These are phyloP conservation scores for Arachis hypogaea DNA, from an alignment of 306 rosid genomes.

Conservation along the genomic window DNA sequence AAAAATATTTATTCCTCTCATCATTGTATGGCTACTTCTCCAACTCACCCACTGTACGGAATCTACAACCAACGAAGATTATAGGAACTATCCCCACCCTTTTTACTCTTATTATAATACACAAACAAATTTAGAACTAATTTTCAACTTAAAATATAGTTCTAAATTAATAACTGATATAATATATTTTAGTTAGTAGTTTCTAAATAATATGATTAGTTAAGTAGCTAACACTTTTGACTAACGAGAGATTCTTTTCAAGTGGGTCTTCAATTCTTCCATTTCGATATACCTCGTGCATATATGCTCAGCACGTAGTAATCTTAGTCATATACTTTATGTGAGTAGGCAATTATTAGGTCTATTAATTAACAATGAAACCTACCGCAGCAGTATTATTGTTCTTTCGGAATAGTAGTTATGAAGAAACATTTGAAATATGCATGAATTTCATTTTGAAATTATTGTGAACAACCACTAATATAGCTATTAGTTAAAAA, in stretches of 20 bases:
- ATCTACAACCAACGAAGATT: conserved; percentile 34
- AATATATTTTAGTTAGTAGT: not conserved
- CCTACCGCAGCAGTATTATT: conserved; percentile 27
- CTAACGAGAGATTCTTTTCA: conserved; percentile 41
- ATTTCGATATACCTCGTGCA: conserved; percentile 43
- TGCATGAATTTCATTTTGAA: not conserved
- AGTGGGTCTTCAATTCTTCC: conserved; percentile 44
- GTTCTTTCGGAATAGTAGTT: not conserved
- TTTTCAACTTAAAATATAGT: conserved; percentile 36
- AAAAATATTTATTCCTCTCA: conserved; percentile 47
- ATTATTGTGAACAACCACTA: not conserved
- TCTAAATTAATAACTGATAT: conserved; percentile 11
- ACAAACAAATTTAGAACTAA: conserved; percentile 4
- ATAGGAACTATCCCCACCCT: conserved; percentile 35
- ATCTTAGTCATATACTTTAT: conserved; percentile 38
- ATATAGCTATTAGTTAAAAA: no score
- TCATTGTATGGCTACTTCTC: conserved; percentile 51
- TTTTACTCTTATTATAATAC: not conserved
- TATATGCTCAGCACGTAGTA: conserved; percentile 56
- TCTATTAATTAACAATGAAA: conserved; percentile 49
- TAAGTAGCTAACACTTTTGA: conserved; percentile 37
- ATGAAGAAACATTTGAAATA: not conserved
- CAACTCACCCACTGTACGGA: conserved; percentile 53
- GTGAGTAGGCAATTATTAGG: conserved; percentile 49
- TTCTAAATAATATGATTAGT: conserved; percentile 44